Conservation (phyloP, 1,284 basidiomycete species). For the Ganoderma multipileum region DNA sequence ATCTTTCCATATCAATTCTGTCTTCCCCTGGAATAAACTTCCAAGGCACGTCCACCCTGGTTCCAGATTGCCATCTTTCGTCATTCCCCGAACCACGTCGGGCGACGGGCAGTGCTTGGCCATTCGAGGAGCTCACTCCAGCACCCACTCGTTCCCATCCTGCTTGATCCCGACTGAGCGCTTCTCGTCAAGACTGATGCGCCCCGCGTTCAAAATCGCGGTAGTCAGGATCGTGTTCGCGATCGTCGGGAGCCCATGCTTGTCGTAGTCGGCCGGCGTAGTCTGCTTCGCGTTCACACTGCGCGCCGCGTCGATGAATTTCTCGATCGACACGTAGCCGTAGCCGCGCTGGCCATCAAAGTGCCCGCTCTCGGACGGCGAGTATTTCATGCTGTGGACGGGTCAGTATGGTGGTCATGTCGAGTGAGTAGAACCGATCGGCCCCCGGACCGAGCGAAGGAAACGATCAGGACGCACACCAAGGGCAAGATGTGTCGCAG, state of each 20-base stretch:
- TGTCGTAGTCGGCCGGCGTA: slow-evolving; percentile 77
- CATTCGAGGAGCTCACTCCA: slow-evolving; percentile 56
- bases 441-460: background rate
- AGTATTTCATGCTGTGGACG: slow-evolving; percentile 91
- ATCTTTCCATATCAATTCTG: background rate
- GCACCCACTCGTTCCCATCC: slow-evolving; percentile 65
- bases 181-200: slow-evolving; percentile 89
- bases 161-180: slow-evolving; percentile 80
- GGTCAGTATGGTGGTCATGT: background rate
- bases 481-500: background rate
- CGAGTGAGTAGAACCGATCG: background rate
- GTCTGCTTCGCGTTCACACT: slow-evolving; percentile 77
- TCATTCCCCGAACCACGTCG: background rate
- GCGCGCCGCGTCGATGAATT: slow-evolving; percentile 84
- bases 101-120: background rate
- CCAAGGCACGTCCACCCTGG: background rate
- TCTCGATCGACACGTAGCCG: slow-evolving; percentile 90
- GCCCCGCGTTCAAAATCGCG: slow-evolving; percentile 90
- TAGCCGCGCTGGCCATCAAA: slow-evolving; percentile 95
- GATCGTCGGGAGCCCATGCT: slow-evolving; percentile 86
- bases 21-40: background rate
- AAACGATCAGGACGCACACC: background rate
- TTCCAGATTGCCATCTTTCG: background rate
- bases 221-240: slow-evolving; percentile 89
- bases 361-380: slow-evolving; percentile 88